Evolutionary conservation across 352 stramenopile species (phyloP).

Genomic region (Phytopythium litorale): DNA sequence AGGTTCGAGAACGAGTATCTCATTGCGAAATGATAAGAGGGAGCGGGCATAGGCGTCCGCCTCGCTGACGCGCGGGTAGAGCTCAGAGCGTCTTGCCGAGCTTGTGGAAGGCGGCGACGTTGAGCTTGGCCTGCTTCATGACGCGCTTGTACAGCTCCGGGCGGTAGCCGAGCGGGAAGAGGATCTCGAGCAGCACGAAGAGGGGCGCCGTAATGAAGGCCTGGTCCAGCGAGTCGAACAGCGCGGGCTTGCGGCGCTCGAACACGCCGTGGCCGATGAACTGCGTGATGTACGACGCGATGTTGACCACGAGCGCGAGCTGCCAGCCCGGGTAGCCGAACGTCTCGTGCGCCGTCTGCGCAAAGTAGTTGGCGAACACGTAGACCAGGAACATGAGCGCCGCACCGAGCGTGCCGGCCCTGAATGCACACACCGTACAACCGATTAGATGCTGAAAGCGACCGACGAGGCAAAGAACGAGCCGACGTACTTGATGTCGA

Average conservation of each 20-base stretch:
- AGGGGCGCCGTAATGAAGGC: constrained; percentile 80
- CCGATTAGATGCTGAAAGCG: not conserved
- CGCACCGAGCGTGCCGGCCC: constrained; percentile 56
- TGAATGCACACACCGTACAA: not conserved
- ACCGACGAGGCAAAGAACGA: not conserved
- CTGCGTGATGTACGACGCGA: constrained; percentile 33
- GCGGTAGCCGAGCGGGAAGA: constrained; percentile 81
- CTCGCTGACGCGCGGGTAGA: not conserved
- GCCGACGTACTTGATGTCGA: constrained; percentile 45
- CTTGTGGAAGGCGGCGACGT: constrained; percentile 56
- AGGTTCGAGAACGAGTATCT: no score
- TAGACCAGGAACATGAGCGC: constrained; percentile 46
- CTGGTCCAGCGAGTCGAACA: constrained; percentile 86
- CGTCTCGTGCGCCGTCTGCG: constrained; percentile 21
- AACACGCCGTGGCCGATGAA: constrained; percentile 88
- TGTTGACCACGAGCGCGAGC: constrained; percentile 40
- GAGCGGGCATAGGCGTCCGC: not conserved
- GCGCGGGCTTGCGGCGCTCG: constrained; percentile 79
- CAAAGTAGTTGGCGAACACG: constrained; percentile 66
- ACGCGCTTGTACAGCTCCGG: constrained; percentile 62
- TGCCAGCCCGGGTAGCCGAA: constrained; percentile 50
- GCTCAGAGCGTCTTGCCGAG: constrained; percentile 29
- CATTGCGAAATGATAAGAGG: not conserved
- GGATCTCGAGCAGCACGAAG: constrained; percentile 87
- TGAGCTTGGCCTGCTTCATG: constrained; percentile 52